Evolutionary conservation across 352 stramenopile genomes (phyloP), one percentile per base, ranked within the genome.

Genomic region (Globisporangium paddicum): DNA sequence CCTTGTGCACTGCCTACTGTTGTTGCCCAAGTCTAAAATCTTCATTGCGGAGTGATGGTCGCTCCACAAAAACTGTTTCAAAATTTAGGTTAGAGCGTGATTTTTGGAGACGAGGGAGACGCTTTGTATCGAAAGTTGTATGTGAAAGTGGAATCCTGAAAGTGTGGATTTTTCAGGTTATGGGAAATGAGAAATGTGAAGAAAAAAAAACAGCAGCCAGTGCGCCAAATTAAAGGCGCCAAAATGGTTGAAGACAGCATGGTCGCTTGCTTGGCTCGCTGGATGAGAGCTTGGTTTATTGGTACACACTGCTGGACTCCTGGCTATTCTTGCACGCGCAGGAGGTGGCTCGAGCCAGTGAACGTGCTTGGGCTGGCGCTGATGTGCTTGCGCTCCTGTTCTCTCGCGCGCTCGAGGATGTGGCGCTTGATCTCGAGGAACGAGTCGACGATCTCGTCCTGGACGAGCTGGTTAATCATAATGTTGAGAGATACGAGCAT

Each of bases 401-500:
- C 79, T 5, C 83, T 54, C 28, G 74, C 77, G 34, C 81, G 70
- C 62, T 90, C 75, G 30, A 90, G 66, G 59, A 93, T 88, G 59
- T 95, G 82, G 28, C 86, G 80, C 68, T 89, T 92, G 62, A 95
- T 87, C 55, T 95, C 86, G n/a, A 95, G 57, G 64, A 95, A 95
- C 37, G 85, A 87, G 63, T 95, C 86, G 47, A 95, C 77, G 63
- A 93, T 93, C 64, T 95, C 85, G 66, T 95, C 85, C 55, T 90
- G 79, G 34, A 88, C 78, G 19, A 94, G 70, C 83, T 93, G 59
- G 2, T 40, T 9, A 23, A n/a, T n/a, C n/a, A n/a, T n/a, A n/a
- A 23, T 10, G 25, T 28, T 26, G 3, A 26, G 28, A 32, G 28
- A 26, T 16, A 25, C 19, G 37, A n/a, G n/a, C n/a, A n/a, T n/a